Evolutionary conservation across 768 basidiomycete species (phyloP).

Genomic region (Mycena galopus): DNA sequence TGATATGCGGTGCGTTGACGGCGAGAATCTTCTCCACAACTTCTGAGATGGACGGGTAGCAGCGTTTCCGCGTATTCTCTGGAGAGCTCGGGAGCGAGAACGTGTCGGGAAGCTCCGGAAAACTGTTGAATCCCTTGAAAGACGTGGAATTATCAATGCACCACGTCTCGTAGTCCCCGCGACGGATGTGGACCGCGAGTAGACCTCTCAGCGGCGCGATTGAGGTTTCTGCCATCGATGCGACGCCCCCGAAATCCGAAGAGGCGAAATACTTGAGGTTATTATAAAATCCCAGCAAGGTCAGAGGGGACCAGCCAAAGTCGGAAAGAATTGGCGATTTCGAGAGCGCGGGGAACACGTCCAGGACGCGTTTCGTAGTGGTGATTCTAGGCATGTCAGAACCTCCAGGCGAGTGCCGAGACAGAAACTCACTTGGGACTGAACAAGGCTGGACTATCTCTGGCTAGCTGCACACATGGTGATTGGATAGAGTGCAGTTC

Average conservation of each 20-base stretch:
- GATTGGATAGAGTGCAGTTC: constrained; percentile 14
- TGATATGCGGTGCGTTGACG: constrained; percentile 45
- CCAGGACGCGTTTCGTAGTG: constrained; percentile 56
- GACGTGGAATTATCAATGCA: constrained; percentile 56
- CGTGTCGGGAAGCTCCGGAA: constrained; percentile 63
- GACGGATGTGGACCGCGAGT: constrained; percentile 68
- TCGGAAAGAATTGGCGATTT: constrained; percentile 62
- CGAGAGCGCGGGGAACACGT: constrained; percentile 58
- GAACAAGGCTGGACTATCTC: constrained; percentile 23
- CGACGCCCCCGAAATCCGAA: constrained; percentile 30
- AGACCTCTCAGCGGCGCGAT: constrained; percentile 57
- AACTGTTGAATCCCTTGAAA: constrained; percentile 67
- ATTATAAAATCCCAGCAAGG: constrained; percentile 61
- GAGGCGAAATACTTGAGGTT: constrained; percentile 60
- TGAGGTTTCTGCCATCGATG: constrained; percentile 28
- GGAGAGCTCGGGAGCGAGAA: constrained; percentile 47
- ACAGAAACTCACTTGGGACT: constrained; percentile 14
- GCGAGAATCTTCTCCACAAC: constrained; percentile 58
- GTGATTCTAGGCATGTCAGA: constrained; percentile 54
- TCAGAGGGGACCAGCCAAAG: constrained; percentile 74
- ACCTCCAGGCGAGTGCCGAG: too few species aligned
- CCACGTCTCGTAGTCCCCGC: constrained; percentile 68
- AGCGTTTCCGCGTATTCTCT: constrained; percentile 51
- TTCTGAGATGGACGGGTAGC: constrained; percentile 64
- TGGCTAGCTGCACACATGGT: constrained; percentile 24